Conservation (phyloP, 2,329 filamentous ascomycete species). For the Simplicillium aogashimaense region DNA sequence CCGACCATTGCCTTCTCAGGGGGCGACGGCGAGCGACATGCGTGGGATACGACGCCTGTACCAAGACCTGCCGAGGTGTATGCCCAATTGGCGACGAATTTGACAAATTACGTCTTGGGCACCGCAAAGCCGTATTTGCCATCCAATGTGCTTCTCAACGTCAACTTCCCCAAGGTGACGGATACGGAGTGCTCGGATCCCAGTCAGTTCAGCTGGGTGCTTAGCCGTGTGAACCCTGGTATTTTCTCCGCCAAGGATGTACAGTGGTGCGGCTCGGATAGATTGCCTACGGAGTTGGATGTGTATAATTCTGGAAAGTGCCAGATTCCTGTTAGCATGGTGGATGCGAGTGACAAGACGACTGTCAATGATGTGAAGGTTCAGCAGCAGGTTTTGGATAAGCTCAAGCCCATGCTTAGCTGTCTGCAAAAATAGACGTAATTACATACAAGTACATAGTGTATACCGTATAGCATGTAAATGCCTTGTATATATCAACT, state of each 20-base stretch:
- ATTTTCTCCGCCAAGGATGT: conserved; percentile 45
- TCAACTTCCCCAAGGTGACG: conserved; percentile 53
- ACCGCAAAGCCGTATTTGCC: conserved; percentile 56
- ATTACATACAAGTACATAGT: not conserved
- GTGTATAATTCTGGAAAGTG: conserved; percentile 44
- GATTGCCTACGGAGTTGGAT: conserved; percentile 48
- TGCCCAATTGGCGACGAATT: conserved; percentile 47
- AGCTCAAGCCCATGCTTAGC: conserved; percentile 19
- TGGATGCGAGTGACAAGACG: conserved; percentile 48
- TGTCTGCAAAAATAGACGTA: conserved; percentile 12
- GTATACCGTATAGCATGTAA: too few relatives aligned
- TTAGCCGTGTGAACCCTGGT: conserved; percentile 50
- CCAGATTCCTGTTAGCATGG: conserved; percentile 54
- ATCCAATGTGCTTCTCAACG: conserved; percentile 50
- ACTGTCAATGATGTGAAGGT: conserved; percentile 26
- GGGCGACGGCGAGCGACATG: conserved; percentile 33
- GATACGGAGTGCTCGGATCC: conserved; percentile 37
- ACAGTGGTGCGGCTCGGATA: conserved; percentile 40
- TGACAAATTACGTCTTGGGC: conserved; percentile 45
- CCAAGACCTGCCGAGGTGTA: conserved; percentile 50
- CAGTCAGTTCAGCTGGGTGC: conserved; percentile 51
- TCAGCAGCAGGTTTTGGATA: conserved; percentile 19
- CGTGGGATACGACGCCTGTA: conserved; percentile 43
- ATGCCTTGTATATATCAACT: too few relatives aligned
- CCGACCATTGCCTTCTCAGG: conserved; percentile 63